Evolutionary conservation across 2,329 filamentous ascomycete genomes (phyloP).

Genomic region (Knoxdaviesia proteae): DNA sequence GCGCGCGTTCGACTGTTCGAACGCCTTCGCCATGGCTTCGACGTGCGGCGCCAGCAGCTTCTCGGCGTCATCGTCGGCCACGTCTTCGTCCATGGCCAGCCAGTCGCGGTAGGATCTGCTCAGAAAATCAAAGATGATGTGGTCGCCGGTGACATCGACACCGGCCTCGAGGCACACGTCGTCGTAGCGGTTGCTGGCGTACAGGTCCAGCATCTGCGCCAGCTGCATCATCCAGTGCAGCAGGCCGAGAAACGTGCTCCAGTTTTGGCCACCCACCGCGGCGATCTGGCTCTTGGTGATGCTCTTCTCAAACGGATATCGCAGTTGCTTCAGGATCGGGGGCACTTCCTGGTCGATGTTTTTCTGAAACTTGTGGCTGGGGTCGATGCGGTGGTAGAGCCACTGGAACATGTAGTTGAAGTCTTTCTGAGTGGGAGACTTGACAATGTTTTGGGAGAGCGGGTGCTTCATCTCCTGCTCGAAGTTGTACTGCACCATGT

Average conservation of each 20-base stretch:
- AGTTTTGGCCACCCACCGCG: constrained; percentile 90
- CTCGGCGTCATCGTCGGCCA: constrained; percentile 66
- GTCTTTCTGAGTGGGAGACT: constrained; percentile 91
- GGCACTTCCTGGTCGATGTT: constrained; percentile 91
- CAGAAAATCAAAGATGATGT: constrained; percentile 86
- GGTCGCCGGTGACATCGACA: constrained; percentile 70
- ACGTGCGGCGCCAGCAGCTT: constrained; percentile 65
- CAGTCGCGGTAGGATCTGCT: constrained; percentile 82
- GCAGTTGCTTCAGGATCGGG: constrained; percentile 73
- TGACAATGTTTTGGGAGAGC: constrained; percentile 75
- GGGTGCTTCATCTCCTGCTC: constrained; percentile 95
- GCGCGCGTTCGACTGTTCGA: constrained; percentile 65
- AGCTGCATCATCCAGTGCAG: constrained; percentile 99
- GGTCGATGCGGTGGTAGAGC: constrained; percentile 90
- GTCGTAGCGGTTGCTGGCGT: constrained; percentile 59
- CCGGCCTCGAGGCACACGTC: constrained; percentile 77
- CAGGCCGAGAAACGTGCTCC: constrained; percentile 82
- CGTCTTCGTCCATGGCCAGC: constrained; percentile 80
- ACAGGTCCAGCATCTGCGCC: constrained; percentile 80
- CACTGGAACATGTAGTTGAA: constrained; percentile 97
- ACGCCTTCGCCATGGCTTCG: constrained; percentile 69
- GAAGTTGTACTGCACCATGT: constrained; percentile 82
- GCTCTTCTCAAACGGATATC: constrained; percentile 85
- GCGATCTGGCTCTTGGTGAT: constrained; percentile 94
- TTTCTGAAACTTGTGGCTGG: constrained; percentile 80